Conservation (phyloP, 225 moss, liverwort and hornwort species). For the Bryoerythrophyllum caledonicum region DNA sequence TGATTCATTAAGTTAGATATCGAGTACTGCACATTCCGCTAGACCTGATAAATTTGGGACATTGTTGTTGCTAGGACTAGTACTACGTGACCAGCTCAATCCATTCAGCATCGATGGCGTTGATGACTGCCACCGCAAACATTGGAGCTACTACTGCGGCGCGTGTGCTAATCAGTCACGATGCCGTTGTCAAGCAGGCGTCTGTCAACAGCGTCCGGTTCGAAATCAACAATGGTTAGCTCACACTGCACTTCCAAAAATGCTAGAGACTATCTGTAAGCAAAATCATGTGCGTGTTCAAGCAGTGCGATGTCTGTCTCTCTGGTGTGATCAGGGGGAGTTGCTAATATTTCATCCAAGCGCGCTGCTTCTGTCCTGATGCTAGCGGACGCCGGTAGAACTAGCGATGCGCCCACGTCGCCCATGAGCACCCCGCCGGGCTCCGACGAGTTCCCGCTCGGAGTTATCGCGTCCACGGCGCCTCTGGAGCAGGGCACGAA, state of each 20-base stretch:
- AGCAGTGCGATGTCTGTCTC: background rate
- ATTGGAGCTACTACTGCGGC: background rate
- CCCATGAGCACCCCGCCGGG: constrained; percentile 16
- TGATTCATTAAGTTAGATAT: no score
- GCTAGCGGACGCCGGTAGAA: constrained; percentile 26
- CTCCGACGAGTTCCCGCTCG: constrained; percentile 11
- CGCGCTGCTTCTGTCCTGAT: constrained; percentile 13
- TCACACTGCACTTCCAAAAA: background rate
- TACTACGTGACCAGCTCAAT: no score
- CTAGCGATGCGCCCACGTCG: constrained; percentile 9
- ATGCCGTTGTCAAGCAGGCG: background rate
- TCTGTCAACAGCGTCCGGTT: background rate
- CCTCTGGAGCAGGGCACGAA: constrained; percentile 50
- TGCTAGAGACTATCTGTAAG: background rate
- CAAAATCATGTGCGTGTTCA: no score
- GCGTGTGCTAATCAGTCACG: background rate
- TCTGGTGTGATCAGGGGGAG: constrained; percentile 16
- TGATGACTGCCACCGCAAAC: background rate
- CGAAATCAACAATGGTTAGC: background rate
- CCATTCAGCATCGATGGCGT: background rate
- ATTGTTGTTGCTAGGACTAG: background rate
- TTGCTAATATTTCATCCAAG: constrained; percentile 20
- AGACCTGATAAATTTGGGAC: background rate
- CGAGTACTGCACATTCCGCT: background rate
- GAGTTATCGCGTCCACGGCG: constrained; percentile 32